A percentile compares a stretch with the other conserved stretches of the same genome.
Evolutionary conservation across 1,139 yeast species (phyloP).

Genomic region (Lodderomyces metapsilosis): DNA sequence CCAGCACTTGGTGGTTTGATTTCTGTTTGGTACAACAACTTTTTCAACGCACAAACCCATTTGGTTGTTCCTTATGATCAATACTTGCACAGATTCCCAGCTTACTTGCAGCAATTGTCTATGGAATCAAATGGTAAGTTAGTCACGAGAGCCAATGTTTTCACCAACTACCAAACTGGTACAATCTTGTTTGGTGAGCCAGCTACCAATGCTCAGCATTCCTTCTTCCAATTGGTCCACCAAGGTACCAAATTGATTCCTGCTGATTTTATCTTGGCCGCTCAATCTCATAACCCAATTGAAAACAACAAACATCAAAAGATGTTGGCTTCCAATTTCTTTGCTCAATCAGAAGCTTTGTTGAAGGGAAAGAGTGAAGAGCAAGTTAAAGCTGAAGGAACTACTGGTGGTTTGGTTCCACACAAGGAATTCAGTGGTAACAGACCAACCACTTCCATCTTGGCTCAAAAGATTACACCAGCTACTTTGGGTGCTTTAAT

Average conservation of each 20-base stretch:
- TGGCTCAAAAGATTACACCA: conserved; percentile 94
- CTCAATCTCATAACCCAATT: conserved; percentile 96
- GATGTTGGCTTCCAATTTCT: conserved; percentile 97
- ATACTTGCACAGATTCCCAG: conserved; percentile 98
- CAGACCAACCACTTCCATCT: conserved; percentile 97
- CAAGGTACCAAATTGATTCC: conserved; percentile 98
- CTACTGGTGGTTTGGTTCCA: conserved; percentile 79
- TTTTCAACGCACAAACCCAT: conserved; percentile 97
- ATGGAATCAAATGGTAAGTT: conserved; percentile 99
- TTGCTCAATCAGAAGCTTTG: conserved; percentile 97
- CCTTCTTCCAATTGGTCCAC: conserved; percentile 98
- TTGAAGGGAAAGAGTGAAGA: conserved; percentile 92
- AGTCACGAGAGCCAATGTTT: conserved; percentile 86
- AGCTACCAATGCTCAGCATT: conserved; percentile 97
- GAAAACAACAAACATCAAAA: conserved; percentile 91
- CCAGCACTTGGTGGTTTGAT: conserved; percentile 91
- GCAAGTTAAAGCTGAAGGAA: conserved; percentile 87
- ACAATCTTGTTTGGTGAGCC: conserved; percentile 97
- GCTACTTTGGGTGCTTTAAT: conserved; percentile 93
- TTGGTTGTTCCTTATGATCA: conserved; percentile 98
- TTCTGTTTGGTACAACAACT: conserved; percentile 97
- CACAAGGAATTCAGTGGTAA: conserved; percentile 97
- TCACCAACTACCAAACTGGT: conserved; percentile 94
- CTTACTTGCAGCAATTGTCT: conserved; percentile 95
- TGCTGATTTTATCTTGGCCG: conserved; percentile 93